Evolutionary conservation across 192 early-diverging fungal genomes (phyloP).

Genomic region (Coemansia brasiliensis): DNA sequence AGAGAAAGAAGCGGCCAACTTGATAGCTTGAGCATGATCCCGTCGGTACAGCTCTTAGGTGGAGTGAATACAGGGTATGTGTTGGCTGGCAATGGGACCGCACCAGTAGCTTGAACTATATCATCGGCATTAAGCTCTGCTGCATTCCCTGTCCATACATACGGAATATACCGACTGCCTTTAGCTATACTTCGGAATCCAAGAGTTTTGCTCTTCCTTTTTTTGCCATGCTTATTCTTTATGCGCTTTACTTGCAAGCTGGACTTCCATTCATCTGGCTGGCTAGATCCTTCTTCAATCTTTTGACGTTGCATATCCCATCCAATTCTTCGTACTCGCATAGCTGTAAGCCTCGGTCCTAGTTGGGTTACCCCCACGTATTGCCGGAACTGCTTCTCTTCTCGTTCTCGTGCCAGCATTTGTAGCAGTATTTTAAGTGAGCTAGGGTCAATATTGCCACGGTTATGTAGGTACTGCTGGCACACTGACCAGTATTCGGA

Average conservation of each 20-base stretch:
- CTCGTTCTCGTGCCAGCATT: conserved; percentile 49
- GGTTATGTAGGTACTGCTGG: conserved; percentile 49
- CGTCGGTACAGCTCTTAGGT: not conserved
- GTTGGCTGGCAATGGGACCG: conserved; percentile 2
- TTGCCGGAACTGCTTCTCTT: conserved; percentile 57
- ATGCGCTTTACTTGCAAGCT: not conserved
- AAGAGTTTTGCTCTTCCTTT: not conserved
- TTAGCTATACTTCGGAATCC: not conserved
- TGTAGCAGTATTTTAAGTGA: conserved; percentile 50
- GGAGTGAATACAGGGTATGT: not conserved
- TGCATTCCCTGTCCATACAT: conserved; percentile 26
- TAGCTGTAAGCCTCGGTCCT: conserved; percentile 21
- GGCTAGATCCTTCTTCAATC: not conserved
- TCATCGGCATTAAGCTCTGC: not conserved
- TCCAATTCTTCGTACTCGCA: conserved; percentile 22
- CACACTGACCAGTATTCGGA: not conserved
- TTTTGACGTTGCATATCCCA: conserved; percentile 18
- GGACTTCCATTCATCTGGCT: not conserved
- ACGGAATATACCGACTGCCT: conserved; percentile 13
- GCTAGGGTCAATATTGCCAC: conserved; percentile 53
- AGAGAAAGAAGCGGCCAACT: conserved; percentile 12
- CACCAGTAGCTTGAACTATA: conserved; percentile 1
- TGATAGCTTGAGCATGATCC: conserved; percentile 6
- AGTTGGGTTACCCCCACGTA: conserved; percentile 27
- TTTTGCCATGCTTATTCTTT: not conserved